phyloP scores from a whole-genome alignment of 2,329 filamentous ascomycete genomes.

The Stagonosporopsis chrysanthemi region DNA sequence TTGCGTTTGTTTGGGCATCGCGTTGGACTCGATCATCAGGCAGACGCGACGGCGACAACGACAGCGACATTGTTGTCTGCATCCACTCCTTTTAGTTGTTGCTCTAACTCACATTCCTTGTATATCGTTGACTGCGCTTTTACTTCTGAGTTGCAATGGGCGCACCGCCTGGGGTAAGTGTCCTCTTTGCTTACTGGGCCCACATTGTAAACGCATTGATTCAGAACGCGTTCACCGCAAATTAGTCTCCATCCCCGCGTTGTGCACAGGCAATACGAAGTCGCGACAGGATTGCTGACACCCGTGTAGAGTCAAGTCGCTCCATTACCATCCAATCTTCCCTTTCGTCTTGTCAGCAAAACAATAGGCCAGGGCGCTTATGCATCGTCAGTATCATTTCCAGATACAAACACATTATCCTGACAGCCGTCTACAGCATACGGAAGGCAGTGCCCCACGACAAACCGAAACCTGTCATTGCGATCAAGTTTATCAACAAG shows the following conservation, averaged over 20 bases:
- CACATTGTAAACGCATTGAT: constrained; percentile 13
- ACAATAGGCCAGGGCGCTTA: constrained; percentile 97
- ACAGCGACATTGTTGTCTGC: not conserved
- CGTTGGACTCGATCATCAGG: constrained; percentile 8
- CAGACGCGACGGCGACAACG: constrained; percentile 15
- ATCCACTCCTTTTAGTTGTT: not conserved
- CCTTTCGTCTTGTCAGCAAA: constrained; percentile 93
- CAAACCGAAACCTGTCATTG: constrained; percentile 78
- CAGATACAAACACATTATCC: not conserved
- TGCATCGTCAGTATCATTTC: constrained; percentile 74
- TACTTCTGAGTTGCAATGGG: constrained; percentile 10
- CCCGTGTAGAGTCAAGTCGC: constrained; percentile 80
- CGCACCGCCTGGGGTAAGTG: constrained; percentile 40
- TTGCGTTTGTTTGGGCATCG: constrained; percentile 10
- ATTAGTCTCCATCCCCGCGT: not conserved
- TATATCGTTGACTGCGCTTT: not conserved
- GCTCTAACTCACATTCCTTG: not conserved
- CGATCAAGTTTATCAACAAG: constrained; percentile 99
- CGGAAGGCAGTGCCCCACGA: constrained; percentile 88
- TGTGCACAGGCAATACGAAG: not conserved
- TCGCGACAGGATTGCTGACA: constrained; percentile 3
- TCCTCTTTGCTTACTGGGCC: constrained; percentile 6
- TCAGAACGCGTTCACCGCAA: constrained; percentile 4
- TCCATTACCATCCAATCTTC: constrained; percentile 82
- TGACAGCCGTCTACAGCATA: constrained; percentile 61